Base-by-base conservation (phyloP, 345 rosid species). In the Brassica napus region DNA sequence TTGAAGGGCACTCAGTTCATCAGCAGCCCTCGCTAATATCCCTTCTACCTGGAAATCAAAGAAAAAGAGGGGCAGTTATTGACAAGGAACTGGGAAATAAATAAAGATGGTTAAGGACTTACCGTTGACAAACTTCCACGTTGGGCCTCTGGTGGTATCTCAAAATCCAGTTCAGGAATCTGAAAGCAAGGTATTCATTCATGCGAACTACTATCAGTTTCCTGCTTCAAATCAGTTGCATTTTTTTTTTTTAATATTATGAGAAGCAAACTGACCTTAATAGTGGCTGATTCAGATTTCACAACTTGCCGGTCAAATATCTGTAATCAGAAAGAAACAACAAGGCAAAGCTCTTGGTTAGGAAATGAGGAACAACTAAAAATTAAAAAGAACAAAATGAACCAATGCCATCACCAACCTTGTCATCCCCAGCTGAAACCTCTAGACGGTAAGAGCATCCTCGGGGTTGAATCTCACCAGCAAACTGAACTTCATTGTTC, bases 61-160 rank as follows among this genome's bases (percentile, higher is more conserved):
- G 31, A 16, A 0, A 26, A 49, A n/a, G n/a, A 31, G 5, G 16
- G 4, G 57, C 8, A 65, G 44, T 6, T 54, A 37, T 34, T 54
- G 71, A 28, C 37, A 77, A 35, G n/a, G 21, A 24, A 8, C 57
- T n/a, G 18, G 12, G 16, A 16, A 35, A 63, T 3, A 32, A 8
- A 8, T 52, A 64, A 32, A 35, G 18, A 77, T 18, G 44, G 15
- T 10, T 42, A 26, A 84, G 58, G 61, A 81, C 14, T 79, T 92
- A 94, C 97, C 4, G 98, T 92, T 16, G 98, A 94, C 77, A 94
- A 82, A 80, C 89, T 91, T 80, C 98, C 98, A 54, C 87, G 89
- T 73, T 92, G 98, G 79, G 98, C 92, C 93, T 92, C 98, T n/a
- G 96, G 87, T 57, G 98, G 98, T 83, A 94, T 93, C 85, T 94